Evolutionary conservation across 306 rosid species (phyloP).

Genomic region (Cicer bijugum): DNA sequence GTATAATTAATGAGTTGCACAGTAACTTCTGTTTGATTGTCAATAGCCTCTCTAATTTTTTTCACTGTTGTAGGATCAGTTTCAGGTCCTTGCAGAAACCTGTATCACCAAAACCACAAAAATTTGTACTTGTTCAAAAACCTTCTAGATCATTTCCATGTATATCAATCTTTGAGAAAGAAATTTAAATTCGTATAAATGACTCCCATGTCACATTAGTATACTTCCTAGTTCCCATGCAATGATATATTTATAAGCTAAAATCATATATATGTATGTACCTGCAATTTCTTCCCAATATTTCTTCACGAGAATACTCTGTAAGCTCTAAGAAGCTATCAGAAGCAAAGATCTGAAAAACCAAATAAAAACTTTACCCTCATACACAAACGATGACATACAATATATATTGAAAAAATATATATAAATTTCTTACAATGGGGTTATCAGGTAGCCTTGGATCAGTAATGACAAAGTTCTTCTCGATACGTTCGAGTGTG

Average conservation of each 20-base stretch:
- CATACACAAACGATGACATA: not conserved
- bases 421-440: slow-evolving; percentile 59
- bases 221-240: not conserved
- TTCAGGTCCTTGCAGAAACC: slow-evolving; percentile 97
- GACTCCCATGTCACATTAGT: not conserved
- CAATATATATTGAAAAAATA: no score
- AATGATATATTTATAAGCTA: not conserved
- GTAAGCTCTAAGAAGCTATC: slow-evolving; percentile 98
- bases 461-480: slow-evolving; percentile 94
- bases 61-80: slow-evolving; percentile 90
- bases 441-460: slow-evolving; percentile 98
- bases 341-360: slow-evolving; percentile 87
- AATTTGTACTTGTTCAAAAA: not conserved
- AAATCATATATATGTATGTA: slow-evolving; percentile 23
- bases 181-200: not conserved
- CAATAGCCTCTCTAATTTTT: slow-evolving; percentile 89
- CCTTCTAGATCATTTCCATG: not conserved
- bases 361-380: slow-evolving; percentile 27
- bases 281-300: slow-evolving; percentile 98
- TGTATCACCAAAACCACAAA: slow-evolving; percentile 43
- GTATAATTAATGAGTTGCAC: slow-evolving; percentile 96
- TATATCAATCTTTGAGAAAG: not conserved
- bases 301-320: slow-evolving; percentile 94
- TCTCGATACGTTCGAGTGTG: slow-evolving; percentile 96
- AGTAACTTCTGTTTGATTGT: slow-evolving; percentile 86